Base-by-base conservation (phyloP, 2,329 filamentous ascomycete genomes). In the Cryphonectria naterciae region DNA sequence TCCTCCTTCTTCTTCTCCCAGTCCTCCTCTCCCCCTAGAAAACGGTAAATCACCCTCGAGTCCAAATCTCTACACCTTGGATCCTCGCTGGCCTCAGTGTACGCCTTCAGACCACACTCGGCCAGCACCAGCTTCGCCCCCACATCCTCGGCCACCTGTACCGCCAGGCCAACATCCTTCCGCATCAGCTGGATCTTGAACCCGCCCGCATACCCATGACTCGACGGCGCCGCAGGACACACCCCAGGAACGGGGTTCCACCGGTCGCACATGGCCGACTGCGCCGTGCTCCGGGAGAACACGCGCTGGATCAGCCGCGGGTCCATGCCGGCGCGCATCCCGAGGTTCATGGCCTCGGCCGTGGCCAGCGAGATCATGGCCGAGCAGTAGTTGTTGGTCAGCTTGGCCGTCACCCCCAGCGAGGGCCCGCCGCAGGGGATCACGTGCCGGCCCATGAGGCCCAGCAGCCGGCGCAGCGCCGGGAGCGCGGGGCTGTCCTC, bases 311-410 rank as follows among this genome's bases (percentile, higher is more conserved):
- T 79, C 11, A 70, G 66, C 10, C 69, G 60, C 4, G 69, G 69
- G 32, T 70, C 69, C 69, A 70, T 70, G 0, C 88, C 87, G 7
- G 85, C 83, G 1, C 82, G 79, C 80, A 90, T 90, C 0, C 87
- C 87, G 77, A 90, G 87, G 71, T 89, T 85, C 81, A 90, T 85
- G 0, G 87, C 86, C 76, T 90, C 88, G 0, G 85, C 83, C 60
- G 81, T 83, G 0, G 87, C 87, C 68, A 90, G 87, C 7, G 87
- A 85, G 70, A 90, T 89, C 32, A 89, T 79, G 0, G 86, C 87
- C 0, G 85, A 88, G 65, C 86, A 82, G 76, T 90, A 90, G 74
- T 90, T 90, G 75, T 90, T 90, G 68, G 84, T 87, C 7, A 90
- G 78, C 77, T 90, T 90, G 0, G 88, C 87, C 0, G 86, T 84